Base-by-base conservation (phyloP, 371 early-diverging fungal species). In the Mortierella sp. region DNA sequence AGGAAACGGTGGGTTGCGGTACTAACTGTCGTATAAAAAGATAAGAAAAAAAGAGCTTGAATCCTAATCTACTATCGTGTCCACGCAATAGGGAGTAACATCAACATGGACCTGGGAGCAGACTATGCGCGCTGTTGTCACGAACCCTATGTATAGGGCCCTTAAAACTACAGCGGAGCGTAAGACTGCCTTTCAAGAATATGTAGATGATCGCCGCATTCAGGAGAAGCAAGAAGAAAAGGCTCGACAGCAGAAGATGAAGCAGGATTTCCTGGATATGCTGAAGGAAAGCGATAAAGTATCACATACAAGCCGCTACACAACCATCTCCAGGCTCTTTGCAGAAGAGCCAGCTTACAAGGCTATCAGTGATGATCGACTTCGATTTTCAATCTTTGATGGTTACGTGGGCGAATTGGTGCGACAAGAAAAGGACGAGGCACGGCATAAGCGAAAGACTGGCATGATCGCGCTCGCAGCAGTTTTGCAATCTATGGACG, bases 51-150 rank as follows among this genome's bases (percentile, higher is more conserved):
- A 51, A 22, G n/a, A 51, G n/a, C 11, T 43, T 43, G 43, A 43
- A 4, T n/a, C 9, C n/a, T 18, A 51, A 51, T n/a, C 18, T 51
- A n/a, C 5, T 51, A 8, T 51, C 8, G 9, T n/a, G 18, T 51
- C n/a, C 5, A 26, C 37, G n/a, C 26, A 6, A 32, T 74, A 94
- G 91, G 92, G 92, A 22, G 96, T 96, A 0, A 88, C 88, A 57
- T 81, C 93, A 18, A 88, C 91, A 43, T 97, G 96, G 96, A 92
- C 93, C 4, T 98, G 97, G 97, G 97, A 97, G 65, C 92, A 95
- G 68, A 93, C 96, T 9, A 93, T 97, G 92, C 91, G 95, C 11
- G 91, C 92, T 5, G 91, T 95, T 16, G 93, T 93, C 61, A 91
- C 90, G 57, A 91, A 96, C 65, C 95, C 96, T 0, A 84, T 93